Conservation (phyloP, 179 eudicot genomes). For the Heliamphora pulchella region DNA sequence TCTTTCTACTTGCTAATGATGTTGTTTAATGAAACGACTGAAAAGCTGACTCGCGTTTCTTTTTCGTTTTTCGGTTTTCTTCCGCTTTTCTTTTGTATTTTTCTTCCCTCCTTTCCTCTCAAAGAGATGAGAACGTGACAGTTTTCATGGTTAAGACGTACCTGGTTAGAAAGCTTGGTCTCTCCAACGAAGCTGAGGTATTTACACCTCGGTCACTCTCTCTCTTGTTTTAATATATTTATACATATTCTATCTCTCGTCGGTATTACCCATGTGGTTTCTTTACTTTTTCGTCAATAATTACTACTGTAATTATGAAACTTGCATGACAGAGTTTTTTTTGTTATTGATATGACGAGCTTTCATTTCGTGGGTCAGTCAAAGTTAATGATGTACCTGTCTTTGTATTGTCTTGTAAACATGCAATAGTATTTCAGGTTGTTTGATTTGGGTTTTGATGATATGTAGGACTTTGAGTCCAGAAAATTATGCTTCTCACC, state of each 20-base stretch:
- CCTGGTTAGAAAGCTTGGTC: slow-evolving; percentile 18
- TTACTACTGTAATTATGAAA: neutral
- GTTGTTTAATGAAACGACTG: slow-evolving; percentile 2
- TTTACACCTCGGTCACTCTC: neutral
- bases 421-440: neutral
- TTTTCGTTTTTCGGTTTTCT: neutral
- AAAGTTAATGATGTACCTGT: neutral
- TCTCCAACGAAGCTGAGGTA: slow-evolving; percentile 14
- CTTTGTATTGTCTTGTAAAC: neutral
- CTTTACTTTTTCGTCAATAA: neutral
- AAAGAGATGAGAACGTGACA: slow-evolving; percentile 14
- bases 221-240: neutral
- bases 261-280: no score
- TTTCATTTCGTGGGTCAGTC: neutral
- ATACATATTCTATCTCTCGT: no score
- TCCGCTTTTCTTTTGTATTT: neutral
- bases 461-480: no score
- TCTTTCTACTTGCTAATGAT: slow-evolving; percentile 7
- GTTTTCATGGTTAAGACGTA: slow-evolving; percentile 16
- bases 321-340: slow-evolving; percentile 7
- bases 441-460: neutral
- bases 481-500: no score
- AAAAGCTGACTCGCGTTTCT: neutral
- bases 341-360: neutral
- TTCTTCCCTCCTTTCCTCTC: neutral